Evolutionary conservation across 164 flowering plant species (phyloP), one percentile per base, ranked within the genome.

Genomic region (Magnolia changhungtana): DNA sequence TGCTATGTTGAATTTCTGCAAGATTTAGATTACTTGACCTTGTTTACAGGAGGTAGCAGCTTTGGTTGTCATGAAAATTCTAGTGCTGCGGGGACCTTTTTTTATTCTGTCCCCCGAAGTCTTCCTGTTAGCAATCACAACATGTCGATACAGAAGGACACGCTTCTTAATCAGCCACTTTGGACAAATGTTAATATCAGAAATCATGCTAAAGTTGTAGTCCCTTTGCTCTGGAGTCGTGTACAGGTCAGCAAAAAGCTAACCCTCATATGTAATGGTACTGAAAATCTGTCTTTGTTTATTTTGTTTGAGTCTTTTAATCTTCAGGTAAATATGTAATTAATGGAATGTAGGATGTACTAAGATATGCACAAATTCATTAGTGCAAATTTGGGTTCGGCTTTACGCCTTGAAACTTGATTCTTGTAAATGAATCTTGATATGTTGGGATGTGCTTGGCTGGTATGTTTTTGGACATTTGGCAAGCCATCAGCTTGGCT

Each of bases 211-310:
- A 87, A 88, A 84, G 98, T 94, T 58, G 80, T 89, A 73, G 97
- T 92, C 83, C 99, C 98, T 64, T 81, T 96, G 86, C 90, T 93
- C 45, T 96, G 99, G 99, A 96, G 98, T 83, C 98, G 99, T 81
- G 95, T 94, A n/a, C 99, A 96, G 99, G 99, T 96, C 50, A 75
- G 83, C 74, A 45, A 67, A 77, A 9, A 3, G 71, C 50, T 24
- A 51, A 52, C 19, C 13, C 23, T 4, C 21, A 37, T 68, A 7
- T 7, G 8, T 18, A 18, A 49, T 14, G 23, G 6, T 70, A 50
- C 24, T 20, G 58, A 49, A 68, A 68, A 27, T 68, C 5, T 31
- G 49, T 68, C n/a, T 16, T 14, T 8, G 31, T 65, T 20, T 68
- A 24, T 68, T 24, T 14, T 16, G 10, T 68, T 5, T 50, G 7